phyloP scores from a whole-genome alignment of 805 yeast genomes.

The Dipodascus albidus region DNA sequence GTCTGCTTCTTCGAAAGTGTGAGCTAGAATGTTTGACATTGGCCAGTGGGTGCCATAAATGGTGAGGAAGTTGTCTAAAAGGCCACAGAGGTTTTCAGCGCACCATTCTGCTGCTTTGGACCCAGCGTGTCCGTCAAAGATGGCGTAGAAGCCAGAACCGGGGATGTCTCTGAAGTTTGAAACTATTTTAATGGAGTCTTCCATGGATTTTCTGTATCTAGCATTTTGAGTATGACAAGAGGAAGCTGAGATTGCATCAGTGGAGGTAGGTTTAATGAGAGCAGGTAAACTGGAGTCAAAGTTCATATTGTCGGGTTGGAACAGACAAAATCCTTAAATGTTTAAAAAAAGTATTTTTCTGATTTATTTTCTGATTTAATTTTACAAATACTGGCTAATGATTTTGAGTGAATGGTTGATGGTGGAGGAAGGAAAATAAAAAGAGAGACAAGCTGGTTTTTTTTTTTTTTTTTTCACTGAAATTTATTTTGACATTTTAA shows the following conservation, averaged over 20 bases:
- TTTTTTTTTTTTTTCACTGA: background rate
- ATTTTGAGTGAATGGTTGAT: background rate
- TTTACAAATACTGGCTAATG: no score
- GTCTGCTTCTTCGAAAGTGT: slow-evolving; percentile 1
- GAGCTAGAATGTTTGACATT: slow-evolving; percentile 1
- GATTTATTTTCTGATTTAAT: no score
- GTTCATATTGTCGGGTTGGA: background rate
- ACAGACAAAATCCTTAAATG: background rate
- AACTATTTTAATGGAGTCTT: background rate
- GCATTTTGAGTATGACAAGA: slow-evolving; percentile 1
- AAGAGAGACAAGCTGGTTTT: background rate
- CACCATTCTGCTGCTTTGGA: slow-evolving; percentile 3
- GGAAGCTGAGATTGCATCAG: background rate
- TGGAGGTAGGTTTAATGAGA: background rate
- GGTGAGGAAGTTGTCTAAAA: background rate
- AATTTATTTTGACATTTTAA: background rate
- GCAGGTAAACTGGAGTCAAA: background rate
- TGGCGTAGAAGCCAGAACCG: background rate
- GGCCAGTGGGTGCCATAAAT: background rate
- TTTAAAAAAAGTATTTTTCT: no score
- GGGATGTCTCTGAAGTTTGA: background rate
- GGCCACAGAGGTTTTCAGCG: background rate
- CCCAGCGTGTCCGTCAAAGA: slow-evolving; percentile 3
- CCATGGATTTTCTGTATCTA: slow-evolving; percentile 1
- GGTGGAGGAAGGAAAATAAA: background rate